Evolutionary conservation across 1,139 yeast species (phyloP), one percentile per base, ranked within the genome.

Genomic region (Lodderomyces parapsilosis): DNA sequence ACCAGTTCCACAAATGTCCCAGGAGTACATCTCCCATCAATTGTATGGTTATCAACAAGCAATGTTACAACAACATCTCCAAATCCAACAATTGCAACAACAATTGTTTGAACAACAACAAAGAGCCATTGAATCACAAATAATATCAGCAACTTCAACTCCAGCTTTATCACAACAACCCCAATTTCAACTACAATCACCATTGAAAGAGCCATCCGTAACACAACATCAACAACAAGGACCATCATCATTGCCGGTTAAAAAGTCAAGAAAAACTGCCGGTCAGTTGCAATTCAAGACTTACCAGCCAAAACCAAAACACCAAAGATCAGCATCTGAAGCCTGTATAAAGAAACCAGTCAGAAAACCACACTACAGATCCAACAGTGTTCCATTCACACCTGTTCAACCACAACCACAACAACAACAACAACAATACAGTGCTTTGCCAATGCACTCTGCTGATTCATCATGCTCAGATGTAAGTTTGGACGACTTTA

Each of bases 221-320:
- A 15, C 5, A 11, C 42, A 39, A n/a, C 28, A 35, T 25, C 36
- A 42, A n/a, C 43, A 37, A n/a, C 43, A 25, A 15, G 17, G n/a
- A 18, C 9, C 28, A 24, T 27, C 27, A 19, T 30, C 17, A 6
- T 24, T 20, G 8, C 13, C 30, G 14, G 27, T 15, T 15, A 7
- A 36, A 13, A 38, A 43, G 24, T 23, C 27, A 4, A 45, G 28
- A 24, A 38, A 24, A 24, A 50, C 65, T 33, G 51, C 56, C 17
- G 60, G 63, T 40, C 66, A 63, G 43, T 59, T 68, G 44, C 74
- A 66, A 51, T 69, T 66, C 58, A 70, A 66, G 49, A 56, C 65
- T n/a, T 67, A 68, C 57, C 62, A 58, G 6, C 40, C 39, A 37
- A 43, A 38, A 7, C 40, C 39, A 37, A 43, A 38, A 32, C 51